phyloP scores from a whole-genome alignment of 2,329 filamentous ascomycete species.

The Aschersonia sp. region DNA sequence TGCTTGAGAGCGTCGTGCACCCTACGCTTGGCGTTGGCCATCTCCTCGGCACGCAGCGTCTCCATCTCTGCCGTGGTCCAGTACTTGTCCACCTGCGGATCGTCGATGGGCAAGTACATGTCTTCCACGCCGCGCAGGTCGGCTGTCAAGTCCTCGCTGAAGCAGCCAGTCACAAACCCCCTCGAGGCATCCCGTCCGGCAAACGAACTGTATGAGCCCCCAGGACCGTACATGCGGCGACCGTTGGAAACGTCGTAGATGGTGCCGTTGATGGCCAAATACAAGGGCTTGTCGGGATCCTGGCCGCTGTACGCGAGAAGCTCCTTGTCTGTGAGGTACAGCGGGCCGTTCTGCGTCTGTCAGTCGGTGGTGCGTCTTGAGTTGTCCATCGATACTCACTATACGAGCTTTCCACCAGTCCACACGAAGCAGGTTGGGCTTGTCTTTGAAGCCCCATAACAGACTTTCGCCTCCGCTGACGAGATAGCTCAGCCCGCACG shows the following conservation, averaged over 20 bases:
- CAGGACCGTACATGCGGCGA: constrained; percentile 61
- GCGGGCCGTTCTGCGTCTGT: constrained; percentile 33
- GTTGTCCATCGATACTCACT: constrained; percentile 26
- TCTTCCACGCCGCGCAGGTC: constrained; percentile 80
- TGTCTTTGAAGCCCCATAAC: constrained; percentile 50
- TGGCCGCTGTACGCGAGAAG: constrained; percentile 65
- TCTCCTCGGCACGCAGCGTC: constrained; percentile 45
- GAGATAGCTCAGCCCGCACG: constrained; percentile 60
- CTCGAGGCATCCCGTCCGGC: constrained; percentile 75
- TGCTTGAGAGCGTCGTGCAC: constrained; percentile 56
- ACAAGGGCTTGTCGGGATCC: constrained; percentile 63
- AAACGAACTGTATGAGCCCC: constrained; percentile 78
- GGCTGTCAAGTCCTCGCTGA: constrained; percentile 67
- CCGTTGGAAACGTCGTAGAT: constrained; percentile 72
- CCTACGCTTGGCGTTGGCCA: constrained; percentile 45
- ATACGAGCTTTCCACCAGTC: constrained; percentile 44
- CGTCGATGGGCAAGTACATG: constrained; percentile 60
- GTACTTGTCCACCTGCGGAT: constrained; percentile 44
- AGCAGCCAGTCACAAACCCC: constrained; percentile 87
- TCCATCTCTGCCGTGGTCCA: constrained; percentile 40
- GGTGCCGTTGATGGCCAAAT: constrained; percentile 77
- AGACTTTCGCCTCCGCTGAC: constrained; percentile 56
- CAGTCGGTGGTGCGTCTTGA: too few species aligned
- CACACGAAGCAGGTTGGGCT: constrained; percentile 45
- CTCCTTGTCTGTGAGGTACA: constrained; percentile 60